These are phyloP conservation scores for Mucor saturninus DNA, from an alignment of 371 early-diverging fungal genomes.

Conservation along the genomic window DNA sequence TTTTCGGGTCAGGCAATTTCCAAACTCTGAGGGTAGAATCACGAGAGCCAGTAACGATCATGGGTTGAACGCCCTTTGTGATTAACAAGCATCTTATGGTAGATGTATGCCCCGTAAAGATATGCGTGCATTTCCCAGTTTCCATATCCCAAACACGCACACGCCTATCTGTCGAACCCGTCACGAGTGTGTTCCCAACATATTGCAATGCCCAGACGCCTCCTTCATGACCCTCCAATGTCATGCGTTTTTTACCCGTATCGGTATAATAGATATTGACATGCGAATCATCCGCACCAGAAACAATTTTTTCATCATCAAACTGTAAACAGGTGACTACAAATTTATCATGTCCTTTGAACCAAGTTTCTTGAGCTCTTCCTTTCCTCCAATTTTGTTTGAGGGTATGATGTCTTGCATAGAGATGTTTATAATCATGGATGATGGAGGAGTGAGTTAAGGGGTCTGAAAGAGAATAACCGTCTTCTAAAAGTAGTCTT, in stretches of 20 bases:
- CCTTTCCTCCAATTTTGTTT: constrained; percentile 86
- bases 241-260: constrained; percentile 47
- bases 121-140: constrained; percentile 83
- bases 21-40: constrained; percentile 96
- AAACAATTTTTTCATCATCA: constrained; percentile 90
- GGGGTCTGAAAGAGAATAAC: constrained; percentile 33
- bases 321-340: constrained; percentile 97
- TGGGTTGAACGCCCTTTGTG: constrained; percentile 72
- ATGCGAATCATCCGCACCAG: constrained; percentile 88
- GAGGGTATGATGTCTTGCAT: constrained; percentile 73
- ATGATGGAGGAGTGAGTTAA: constrained; percentile 15
- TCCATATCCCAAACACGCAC: constrained; percentile 97
- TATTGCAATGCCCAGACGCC: constrained; percentile 98
- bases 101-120: constrained; percentile 93
- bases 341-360: constrained; percentile 79
- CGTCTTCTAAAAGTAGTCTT: constrained; percentile 47
- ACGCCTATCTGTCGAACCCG: constrained; percentile 96
- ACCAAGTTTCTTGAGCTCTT: constrained; percentile 67
- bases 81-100: constrained; percentile 96
- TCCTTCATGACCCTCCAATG: constrained; percentile 92
- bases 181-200: constrained; percentile 84
- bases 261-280: constrained; percentile 90
- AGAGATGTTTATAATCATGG: constrained; percentile 40
- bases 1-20: constrained; percentile 73
- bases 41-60: constrained; percentile 96